These are phyloP conservation scores for Corylus americana DNA, from an alignment of 306 rosid genomes.

Conservation along the genomic window DNA sequence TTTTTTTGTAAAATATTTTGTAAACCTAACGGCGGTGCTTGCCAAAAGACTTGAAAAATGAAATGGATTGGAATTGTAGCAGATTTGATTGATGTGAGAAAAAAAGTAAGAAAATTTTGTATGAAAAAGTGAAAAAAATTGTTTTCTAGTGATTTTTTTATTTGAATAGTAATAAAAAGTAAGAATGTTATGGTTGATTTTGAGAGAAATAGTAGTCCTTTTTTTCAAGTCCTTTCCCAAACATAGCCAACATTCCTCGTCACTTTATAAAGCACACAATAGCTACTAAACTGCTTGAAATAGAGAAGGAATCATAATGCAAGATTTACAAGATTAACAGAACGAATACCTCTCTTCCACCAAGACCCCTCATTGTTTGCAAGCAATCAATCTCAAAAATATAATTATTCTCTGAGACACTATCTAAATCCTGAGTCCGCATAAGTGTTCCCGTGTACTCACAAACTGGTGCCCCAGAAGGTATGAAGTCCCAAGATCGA, in stretches of 20 bases:
- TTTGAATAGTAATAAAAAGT: too few relatives aligned
- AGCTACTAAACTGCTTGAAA: not conserved
- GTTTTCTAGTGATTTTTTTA: too few relatives aligned
- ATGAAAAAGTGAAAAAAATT: too few relatives aligned
- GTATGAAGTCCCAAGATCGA: conserved; percentile 95
- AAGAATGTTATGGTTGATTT: too few relatives aligned
- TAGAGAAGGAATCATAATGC: conserved; percentile 1
- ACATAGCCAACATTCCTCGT: not conserved
- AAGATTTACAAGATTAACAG: conserved; percentile 2
- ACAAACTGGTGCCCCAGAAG: conserved; percentile 95
- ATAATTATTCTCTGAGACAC: conserved; percentile 60
- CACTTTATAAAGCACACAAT: not conserved
- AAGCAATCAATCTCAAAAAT: conserved; percentile 93
- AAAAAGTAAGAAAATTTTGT: too few relatives aligned
- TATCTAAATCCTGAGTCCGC: conserved; percentile 79
- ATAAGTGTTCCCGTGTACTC: conserved; percentile 81
- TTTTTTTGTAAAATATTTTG: too few relatives aligned
- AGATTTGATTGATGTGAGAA: too few relatives aligned
- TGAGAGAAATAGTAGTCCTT: too few relatives aligned
- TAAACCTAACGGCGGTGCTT: too few relatives aligned
- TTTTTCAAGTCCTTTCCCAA: too few relatives aligned
- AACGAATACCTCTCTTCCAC: conserved; percentile 81
- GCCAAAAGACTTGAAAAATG: too few relatives aligned
- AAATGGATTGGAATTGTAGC: too few relatives aligned
- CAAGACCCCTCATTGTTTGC: conserved; percentile 90